Conservation (phyloP, 106 monocot genomes). For the Gastrodia elata region DNA sequence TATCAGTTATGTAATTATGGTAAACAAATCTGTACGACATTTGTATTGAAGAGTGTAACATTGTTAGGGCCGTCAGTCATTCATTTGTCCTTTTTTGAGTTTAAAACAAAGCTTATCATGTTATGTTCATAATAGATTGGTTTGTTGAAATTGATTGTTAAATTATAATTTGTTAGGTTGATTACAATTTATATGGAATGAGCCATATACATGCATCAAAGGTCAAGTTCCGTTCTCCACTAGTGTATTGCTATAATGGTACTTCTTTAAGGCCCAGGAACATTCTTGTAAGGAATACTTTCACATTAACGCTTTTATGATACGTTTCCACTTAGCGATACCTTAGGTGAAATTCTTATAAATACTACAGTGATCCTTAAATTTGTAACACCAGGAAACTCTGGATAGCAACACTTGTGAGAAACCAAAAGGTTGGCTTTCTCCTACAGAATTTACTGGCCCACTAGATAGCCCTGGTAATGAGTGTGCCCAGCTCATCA, state of each 20-base stretch:
- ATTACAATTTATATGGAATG: conserved; percentile 96
- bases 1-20: not conserved
- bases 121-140: not conserved
- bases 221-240: conserved; percentile 69
- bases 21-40: not conserved
- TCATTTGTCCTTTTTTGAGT: not conserved
- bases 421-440: conserved; percentile 44
- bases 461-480: conserved; percentile 8
- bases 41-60: not conserved
- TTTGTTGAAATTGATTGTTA: conserved; percentile 1
- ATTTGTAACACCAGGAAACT: conserved; percentile 42
- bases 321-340: not conserved
- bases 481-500: conserved; percentile 12
- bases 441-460: conserved; percentile 35
- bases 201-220: conserved; percentile 63
- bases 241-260: conserved; percentile 28
- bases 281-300: conserved; percentile 14
- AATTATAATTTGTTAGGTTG: conserved; percentile 36
- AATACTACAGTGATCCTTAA: not conserved
- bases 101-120: not conserved
- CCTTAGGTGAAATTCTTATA: not conserved
- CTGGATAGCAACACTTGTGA: conserved; percentile 18
- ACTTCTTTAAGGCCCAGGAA: conserved; percentile 14
- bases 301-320: conserved; percentile 3
- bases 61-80: not conserved